phyloP scores from a whole-genome alignment of 2,329 filamentous ascomycete species.

The Monosporascus sp. region DNA sequence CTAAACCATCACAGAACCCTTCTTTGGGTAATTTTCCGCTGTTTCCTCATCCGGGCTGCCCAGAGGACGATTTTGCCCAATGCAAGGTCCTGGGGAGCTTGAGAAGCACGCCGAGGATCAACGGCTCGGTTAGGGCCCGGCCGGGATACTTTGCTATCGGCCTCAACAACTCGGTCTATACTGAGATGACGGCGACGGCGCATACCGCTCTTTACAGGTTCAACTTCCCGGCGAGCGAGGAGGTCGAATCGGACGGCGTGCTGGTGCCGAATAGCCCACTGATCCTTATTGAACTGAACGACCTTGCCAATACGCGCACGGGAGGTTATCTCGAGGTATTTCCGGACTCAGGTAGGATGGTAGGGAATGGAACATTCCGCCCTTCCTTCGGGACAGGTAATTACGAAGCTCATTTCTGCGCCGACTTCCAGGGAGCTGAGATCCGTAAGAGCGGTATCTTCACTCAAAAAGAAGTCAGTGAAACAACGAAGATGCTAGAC shows the following conservation, averaged over 20 bases:
- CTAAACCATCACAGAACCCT: slow-evolving; percentile 27
- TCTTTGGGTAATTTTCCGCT: slow-evolving; percentile 51
- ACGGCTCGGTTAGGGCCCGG: slow-evolving; percentile 45
- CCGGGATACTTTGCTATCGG: slow-evolving; percentile 58
- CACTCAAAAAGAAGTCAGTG: slow-evolving; percentile 40
- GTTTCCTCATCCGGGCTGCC: slow-evolving; percentile 46
- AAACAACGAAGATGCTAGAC: slow-evolving; percentile 19
- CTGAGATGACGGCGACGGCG: slow-evolving; percentile 58
- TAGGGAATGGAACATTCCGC: slow-evolving; percentile 53
- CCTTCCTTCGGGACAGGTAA: slow-evolving; percentile 57
- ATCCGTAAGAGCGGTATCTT: slow-evolving; percentile 56
- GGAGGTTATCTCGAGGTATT: slow-evolving; percentile 49
- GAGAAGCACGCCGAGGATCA: slow-evolving; percentile 44
- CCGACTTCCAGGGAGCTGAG: slow-evolving; percentile 51
- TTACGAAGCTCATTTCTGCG: slow-evolving; percentile 57
- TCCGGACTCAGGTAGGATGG: slow-evolving; percentile 46
- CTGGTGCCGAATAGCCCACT: slow-evolving; percentile 43
- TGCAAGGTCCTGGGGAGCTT: slow-evolving; percentile 47
- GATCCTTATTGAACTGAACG: slow-evolving; percentile 55
- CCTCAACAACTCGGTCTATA: slow-evolving; percentile 49
- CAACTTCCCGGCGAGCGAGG: slow-evolving; percentile 39
- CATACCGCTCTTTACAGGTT: slow-evolving; percentile 58
- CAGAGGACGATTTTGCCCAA: slow-evolving; percentile 38
- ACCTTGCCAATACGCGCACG: slow-evolving; percentile 47
- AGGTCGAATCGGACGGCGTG: slow-evolving; percentile 15